Percentiles rank a stretch among this genome's conserved stretches.
These are phyloP conservation scores for Licmophora abbreviata DNA, from an alignment of 108 stramenopile species.

Conservation along the genomic window DNA sequence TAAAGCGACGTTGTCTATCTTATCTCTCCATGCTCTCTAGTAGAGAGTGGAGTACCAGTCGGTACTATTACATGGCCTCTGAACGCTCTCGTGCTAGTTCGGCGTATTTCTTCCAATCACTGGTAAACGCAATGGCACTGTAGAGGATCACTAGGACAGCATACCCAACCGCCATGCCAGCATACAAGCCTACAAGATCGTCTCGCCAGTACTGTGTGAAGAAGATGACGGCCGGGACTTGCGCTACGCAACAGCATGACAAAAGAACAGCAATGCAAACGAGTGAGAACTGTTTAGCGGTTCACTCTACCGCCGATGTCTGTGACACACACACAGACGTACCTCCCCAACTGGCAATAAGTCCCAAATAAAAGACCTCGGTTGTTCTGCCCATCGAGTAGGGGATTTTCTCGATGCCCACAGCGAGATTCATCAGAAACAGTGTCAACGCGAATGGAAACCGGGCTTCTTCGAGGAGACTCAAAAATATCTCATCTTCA, in stretches of 20 bases:
- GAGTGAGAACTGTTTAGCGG: no score
- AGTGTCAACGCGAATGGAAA: slow-evolving; percentile 51
- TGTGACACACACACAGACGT: no score
- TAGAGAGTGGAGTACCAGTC: no score
- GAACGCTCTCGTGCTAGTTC: slow-evolving; percentile 29
- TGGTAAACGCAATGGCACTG: slow-evolving; percentile 15
- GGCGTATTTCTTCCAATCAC: slow-evolving; percentile 52
- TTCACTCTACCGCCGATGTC: no score
- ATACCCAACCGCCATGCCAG: slow-evolving; percentile 59
- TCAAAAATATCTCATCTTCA: slow-evolving; percentile 50
- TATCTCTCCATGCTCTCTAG: no score
- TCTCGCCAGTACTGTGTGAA: slow-evolving; percentile 55
- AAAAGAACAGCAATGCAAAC: slow-evolving; percentile 5
- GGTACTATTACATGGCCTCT: slow-evolving; percentile 12
- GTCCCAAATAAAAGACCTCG: slow-evolving; percentile 60
- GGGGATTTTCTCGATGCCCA: slow-evolving; percentile 71
- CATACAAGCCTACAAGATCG: slow-evolving; percentile 63
- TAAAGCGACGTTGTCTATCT: no score
- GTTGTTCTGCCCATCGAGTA: slow-evolving; percentile 64
- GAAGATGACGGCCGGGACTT: slow-evolving; percentile 71
- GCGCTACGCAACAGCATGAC: no score
- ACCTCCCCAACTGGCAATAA: slow-evolving; percentile 59
- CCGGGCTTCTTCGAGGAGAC: slow-evolving; percentile 49
- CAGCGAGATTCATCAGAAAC: slow-evolving; percentile 73
- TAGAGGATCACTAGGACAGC: slow-evolving; percentile 25